Percentiles rank a stretch among this genome's conserved stretches.
These are phyloP conservation scores for Chalciporus pseudorubinellus DNA, from an alignment of 768 basidiomycete species.

Conservation along the genomic window DNA sequence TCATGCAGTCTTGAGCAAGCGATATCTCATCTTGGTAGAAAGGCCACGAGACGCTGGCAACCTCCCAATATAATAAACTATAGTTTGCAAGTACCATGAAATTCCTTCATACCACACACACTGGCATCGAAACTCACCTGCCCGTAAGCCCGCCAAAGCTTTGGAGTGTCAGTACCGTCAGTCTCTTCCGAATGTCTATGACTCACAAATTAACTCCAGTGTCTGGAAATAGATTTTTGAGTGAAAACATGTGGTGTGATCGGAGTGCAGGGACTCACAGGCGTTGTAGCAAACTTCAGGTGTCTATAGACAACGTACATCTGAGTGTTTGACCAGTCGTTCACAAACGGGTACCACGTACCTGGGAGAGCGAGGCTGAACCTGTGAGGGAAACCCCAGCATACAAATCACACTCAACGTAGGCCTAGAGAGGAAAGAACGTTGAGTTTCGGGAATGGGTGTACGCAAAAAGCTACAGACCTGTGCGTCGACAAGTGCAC, in stretches of 20 bases:
- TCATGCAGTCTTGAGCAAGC: not conserved
- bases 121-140: not conserved
- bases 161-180: not conserved
- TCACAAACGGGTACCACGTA: not conserved
- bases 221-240: not conserved
- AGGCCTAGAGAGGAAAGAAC: not conserved
- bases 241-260: not conserved
- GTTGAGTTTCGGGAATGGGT: not conserved
- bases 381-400: not conserved
- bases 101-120: not conserved
- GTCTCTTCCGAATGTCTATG: not conserved
- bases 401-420: not conserved
- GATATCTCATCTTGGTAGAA: not conserved
- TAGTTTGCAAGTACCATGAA: not conserved
- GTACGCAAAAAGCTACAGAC: not conserved
- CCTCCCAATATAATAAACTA: not conserved
- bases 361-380: not conserved
- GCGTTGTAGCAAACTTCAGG: not conserved
- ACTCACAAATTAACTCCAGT: not conserved
- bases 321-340: too few relatives aligned
- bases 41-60: not conserved
- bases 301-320: too few relatives aligned
- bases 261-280: not conserved
- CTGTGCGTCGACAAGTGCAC: slow-evolving; percentile 26
- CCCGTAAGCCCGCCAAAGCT: not conserved